Base-by-base conservation (phyloP, 495 filamentous ascomycete species). In the Astrothelium macrocarpum region DNA sequence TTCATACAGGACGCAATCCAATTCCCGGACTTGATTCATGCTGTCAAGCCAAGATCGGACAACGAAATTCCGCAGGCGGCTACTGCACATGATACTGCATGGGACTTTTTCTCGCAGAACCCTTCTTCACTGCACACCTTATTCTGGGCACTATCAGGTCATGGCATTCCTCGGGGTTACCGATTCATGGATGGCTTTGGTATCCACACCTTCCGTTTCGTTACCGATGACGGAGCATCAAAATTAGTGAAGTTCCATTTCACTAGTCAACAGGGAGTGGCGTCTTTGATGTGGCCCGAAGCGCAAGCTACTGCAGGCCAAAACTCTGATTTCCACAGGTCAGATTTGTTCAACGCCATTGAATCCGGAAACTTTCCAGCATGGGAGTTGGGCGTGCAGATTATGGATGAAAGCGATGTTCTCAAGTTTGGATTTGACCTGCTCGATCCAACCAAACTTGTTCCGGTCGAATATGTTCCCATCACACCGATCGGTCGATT, bases 81-180 rank as follows among this genome's bases (percentile, higher is more conserved):
- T 85, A 63, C 61, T 25, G 88, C 87, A 1, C 88, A 90, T 66
- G 85, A 88, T 69, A 81, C 82, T 0, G 87, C 87, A n/a, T 91
- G 85, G 83, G 88, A 91, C 67, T 91, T 88, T 74, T 90, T 90
- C 73, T 82, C 82, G 85, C n/a, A 85, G 81, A 65, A 72, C 83
- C 11, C 65, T 87, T 75, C 85, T 88, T 66, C 87, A 84, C 1
- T 77, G 89, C 16, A 78, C 89, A 68, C 77, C 79, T 85, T 67
- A 77, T 39, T 71, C 53, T 80, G 77, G 76, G 87, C 85, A 29
- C 86, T 91, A 80, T 80, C 87, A 53, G 88, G 86, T 11, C 49
- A 56, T 56, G 49, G 49, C 20, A 88, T 90, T 59, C 87, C 87
- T 0, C 80, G 88, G 10, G 87, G 84, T 42, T 86, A 80, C 73